Evolutionary conservation across 2,329 filamentous ascomycete genomes (phyloP), one percentile per base, ranked within the genome.

Genomic region (Talaromyces sp.): DNA sequence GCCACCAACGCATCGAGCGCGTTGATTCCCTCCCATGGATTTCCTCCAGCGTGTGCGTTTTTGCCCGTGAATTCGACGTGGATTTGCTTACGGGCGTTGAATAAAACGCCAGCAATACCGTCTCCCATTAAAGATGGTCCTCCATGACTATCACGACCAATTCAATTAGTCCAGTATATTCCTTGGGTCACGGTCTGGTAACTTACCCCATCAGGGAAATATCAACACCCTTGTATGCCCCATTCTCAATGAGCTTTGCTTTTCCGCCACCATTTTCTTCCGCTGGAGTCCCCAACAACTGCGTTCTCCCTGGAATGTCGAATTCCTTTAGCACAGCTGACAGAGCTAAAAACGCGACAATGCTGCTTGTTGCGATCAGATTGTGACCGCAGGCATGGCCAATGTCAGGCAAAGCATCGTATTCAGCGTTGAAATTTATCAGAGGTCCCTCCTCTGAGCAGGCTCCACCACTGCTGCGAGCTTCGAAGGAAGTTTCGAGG

Each of bases 21-120:
- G 67, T 87, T 87, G 65, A 83, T 77, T 0, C 85, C 85, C 5
- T 83, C 76, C 84, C 84, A 87, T 0, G 84, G 85, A n/a, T 76
- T 80, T 3, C 80, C 80, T 0, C 81, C 84, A 0, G 84, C 84
- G 65, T 87, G 85, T 0, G 85, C 83, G 60, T 81, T 81, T 57
- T 78, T 79, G 1, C 85, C 85, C 0, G 42, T 61, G 12, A 61
- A 83, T 64, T 76, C 74, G 53, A 78, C 75, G 18, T 68, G 66
- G 23, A 78, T 66, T 40, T 75, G 68, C 31, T 76, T 70, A 3
- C 73, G 68, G 1, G 74, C 74, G 47, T 76, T 73, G 67, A 70
- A 72, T 7, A 69, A 56, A 0, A 68, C 67, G 1, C 72, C 72
- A 1, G 68, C 72, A 14, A 73, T 64, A 3, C 72, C 70, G 8